These are phyloP conservation scores for Citropsis articulata DNA, from an alignment of 345 rosid genomes.

Conservation along the genomic window DNA sequence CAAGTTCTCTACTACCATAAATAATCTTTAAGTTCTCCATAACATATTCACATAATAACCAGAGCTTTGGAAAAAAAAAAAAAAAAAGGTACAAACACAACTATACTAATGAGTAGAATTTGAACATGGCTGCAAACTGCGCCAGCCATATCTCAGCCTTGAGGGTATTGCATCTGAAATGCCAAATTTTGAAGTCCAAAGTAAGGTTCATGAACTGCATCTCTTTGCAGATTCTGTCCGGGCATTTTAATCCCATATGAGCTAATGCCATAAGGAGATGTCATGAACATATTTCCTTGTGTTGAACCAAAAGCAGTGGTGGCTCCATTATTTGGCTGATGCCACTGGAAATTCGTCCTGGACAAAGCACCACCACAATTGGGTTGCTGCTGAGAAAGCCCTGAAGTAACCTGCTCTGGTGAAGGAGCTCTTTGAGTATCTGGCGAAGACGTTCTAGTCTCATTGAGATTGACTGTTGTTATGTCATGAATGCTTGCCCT, in stretches of 20 bases:
- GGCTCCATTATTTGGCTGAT: slow-evolving; percentile 38
- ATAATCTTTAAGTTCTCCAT: slow-evolving; percentile 21
- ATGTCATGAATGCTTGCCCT: slow-evolving; percentile 98
- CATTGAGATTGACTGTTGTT: slow-evolving; percentile 71
- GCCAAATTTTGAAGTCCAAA: slow-evolving; percentile 37
- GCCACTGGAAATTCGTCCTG: slow-evolving; percentile 50
- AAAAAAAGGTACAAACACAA: slow-evolving; percentile 15
- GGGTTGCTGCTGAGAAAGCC: slow-evolving; percentile 34
- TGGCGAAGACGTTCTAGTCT: slow-evolving; percentile 48
- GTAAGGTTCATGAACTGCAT: slow-evolving; percentile 28
- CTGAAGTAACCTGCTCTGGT: slow-evolving; percentile 31
- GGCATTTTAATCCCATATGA: slow-evolving; percentile 41
- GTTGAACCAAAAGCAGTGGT: slow-evolving; percentile 37
- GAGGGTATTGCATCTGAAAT: slow-evolving; percentile 52
- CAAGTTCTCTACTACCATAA: slow-evolving; percentile 18
- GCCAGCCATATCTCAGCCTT: slow-evolving; percentile 30
- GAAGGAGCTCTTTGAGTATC: slow-evolving; percentile 36
- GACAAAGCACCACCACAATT: slow-evolving; percentile 26
- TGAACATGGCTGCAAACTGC: slow-evolving; percentile 3
- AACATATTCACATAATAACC: slow-evolving; percentile 33
- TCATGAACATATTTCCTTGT: slow-evolving; percentile 32
- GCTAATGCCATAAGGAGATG: slow-evolving; percentile 38
- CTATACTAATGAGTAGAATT: slow-evolving; percentile 26
- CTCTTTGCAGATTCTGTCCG: slow-evolving; percentile 33
- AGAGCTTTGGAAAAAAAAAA: not conserved